A percentile compares a stretch with the other conserved stretches of the same genome.
These are phyloP conservation scores for Podospora conica DNA, from an alignment of 495 filamentous ascomycete species.

Conservation along the genomic window DNA sequence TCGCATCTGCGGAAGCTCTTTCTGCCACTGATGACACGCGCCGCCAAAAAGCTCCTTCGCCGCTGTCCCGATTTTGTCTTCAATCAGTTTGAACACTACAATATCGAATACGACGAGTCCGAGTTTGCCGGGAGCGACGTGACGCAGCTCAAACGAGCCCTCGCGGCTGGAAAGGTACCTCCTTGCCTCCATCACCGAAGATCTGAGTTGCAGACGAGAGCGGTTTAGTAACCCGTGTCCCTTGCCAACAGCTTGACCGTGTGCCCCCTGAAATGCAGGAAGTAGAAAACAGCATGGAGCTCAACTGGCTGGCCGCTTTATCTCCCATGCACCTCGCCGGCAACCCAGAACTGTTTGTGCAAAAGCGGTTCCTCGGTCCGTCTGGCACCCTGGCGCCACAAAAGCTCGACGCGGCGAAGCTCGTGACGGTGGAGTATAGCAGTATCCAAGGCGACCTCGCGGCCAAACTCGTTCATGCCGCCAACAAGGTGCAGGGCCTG, in stretches of 20 bases:
- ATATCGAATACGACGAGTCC: neutral
- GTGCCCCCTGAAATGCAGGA: neutral
- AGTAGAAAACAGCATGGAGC: neutral
- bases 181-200: too few species aligned
- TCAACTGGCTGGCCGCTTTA: neutral
- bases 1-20: neutral
- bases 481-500: too few species aligned
- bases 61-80: neutral
- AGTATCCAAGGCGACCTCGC: neutral
- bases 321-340: neutral
- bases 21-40: neutral
- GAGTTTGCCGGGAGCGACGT: neutral
- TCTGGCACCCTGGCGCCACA: neutral
- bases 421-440: neutral
- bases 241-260: neutral
- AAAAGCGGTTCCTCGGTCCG: neutral
- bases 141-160: neutral
- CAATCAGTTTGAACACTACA: neutral
- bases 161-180: too few species aligned
- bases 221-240: neutral
- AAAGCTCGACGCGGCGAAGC: neutral
- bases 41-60: neutral
- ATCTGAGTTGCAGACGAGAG: neutral
- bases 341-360: neutral
- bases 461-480: too few species aligned